Evolutionary conservation across 2,329 filamentous ascomycete genomes (phyloP).

Genomic region (Fusarium avenaceum): DNA sequence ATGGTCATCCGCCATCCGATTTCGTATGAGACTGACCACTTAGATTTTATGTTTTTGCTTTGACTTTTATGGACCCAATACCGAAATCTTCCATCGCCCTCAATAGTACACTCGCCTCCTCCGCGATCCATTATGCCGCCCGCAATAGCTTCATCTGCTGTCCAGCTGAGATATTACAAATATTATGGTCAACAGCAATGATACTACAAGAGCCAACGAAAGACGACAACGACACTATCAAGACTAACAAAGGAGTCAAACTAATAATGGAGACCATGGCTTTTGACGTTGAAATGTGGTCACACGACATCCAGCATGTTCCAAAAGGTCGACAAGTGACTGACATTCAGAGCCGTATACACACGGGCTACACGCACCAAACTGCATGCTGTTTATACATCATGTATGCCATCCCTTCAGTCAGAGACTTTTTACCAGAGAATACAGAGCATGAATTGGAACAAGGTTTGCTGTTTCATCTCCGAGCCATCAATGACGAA

Average conservation of each 20-base stretch:
- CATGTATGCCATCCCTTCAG: constrained; percentile 4
- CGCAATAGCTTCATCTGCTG: constrained; percentile 24
- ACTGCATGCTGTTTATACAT: constrained; percentile 21
- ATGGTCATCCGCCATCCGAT: background rate
- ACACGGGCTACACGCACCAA: constrained; percentile 19
- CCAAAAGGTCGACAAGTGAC: constrained; percentile 17
- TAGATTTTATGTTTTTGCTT: constrained; percentile 21
- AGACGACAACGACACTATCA: background rate
- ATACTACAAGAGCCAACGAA: background rate
- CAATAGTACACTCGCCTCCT: background rate
- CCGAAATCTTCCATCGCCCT: background rate
- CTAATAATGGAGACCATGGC: constrained; percentile 13
- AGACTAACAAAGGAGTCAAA: background rate
- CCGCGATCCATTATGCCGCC: constrained; percentile 19
- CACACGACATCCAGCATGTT: constrained; percentile 6
- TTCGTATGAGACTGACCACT: rapidly evolving
- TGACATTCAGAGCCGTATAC: constrained; percentile 14
- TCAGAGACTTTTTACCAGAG: background rate
- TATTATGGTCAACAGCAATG: constrained; percentile 8
- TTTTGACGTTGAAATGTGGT: constrained; percentile 17
- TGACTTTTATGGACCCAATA: constrained; percentile 12
- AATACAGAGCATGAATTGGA: constrained; percentile 5
- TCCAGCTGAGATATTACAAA: constrained; percentile 15
- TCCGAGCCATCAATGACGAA: constrained; percentile 1
- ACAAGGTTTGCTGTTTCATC: background rate